Conservation (phyloP, 805 yeast genomes). For the Starmerella sirachaensis region DNA sequence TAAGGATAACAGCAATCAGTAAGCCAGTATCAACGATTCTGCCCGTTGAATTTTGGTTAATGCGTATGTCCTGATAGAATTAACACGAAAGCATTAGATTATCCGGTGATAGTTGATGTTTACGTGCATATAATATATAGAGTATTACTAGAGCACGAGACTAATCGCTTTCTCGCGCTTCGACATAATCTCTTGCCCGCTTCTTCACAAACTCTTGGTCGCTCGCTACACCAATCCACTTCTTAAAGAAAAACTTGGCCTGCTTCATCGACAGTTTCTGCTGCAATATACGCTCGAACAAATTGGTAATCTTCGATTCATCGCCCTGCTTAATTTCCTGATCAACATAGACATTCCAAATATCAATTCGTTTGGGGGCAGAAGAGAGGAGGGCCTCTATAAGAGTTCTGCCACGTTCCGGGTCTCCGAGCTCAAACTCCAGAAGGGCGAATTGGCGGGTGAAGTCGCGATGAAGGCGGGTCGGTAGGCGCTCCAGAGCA, state of each 20-base stretch:
- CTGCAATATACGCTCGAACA: slow-evolving; percentile 68
- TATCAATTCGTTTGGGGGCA: slow-evolving; percentile 80
- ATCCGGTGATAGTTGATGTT: too few relatives aligned
- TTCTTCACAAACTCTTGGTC: slow-evolving; percentile 76
- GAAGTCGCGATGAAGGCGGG: slow-evolving; percentile 36
- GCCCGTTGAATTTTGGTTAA: too few relatives aligned
- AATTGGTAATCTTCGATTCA: slow-evolving; percentile 49
- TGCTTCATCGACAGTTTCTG: slow-evolving; percentile 68
- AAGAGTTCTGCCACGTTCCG: slow-evolving; percentile 88
- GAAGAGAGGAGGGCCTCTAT: slow-evolving; percentile 86
- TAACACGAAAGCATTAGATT: too few relatives aligned
- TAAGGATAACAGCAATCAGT: too few relatives aligned
- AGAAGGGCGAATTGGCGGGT: slow-evolving; percentile 81
- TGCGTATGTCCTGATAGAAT: too few relatives aligned
- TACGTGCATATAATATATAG: too few relatives aligned
- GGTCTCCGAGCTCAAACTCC: slow-evolving; percentile 68
- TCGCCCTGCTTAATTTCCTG: slow-evolving; percentile 73
- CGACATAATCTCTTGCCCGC: slow-evolving; percentile 71
- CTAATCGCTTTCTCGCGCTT: slow-evolving; percentile 19
- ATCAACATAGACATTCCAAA: slow-evolving; percentile 93
- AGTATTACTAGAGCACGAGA: too few relatives aligned
- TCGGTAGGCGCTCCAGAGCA: slow-evolving; percentile 46
- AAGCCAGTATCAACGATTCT: too few relatives aligned
- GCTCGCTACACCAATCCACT: slow-evolving; percentile 79
- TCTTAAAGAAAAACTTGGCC: slow-evolving; percentile 87